Base-by-base conservation (phyloP, 164 flowering plant genomes). In the Sedum album region DNA sequence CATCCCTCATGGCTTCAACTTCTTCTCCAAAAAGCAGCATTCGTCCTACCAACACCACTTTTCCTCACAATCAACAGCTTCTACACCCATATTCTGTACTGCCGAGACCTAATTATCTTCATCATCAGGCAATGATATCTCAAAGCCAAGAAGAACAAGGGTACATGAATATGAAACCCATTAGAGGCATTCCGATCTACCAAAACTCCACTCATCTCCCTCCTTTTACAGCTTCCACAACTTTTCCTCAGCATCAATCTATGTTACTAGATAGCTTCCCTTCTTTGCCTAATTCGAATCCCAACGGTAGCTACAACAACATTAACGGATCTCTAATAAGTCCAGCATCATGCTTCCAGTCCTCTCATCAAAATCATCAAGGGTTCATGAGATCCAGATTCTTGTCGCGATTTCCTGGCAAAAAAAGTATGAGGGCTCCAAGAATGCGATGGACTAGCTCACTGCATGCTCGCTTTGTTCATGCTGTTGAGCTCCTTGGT, bases 391-490 rank as follows among this genome's bases (percentile, higher is more conserved):
- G 98, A 77, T 85, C 95, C 31, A 81, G 97, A 72, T 84, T 88
- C 60, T 33, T 80, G 21, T 77, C 95, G 21, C 79, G 92, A 73
- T 86, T 89, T 68, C 93, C 96, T 13, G 82, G 85, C 0, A 93
- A 86, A 65, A 76, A 96, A 21, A 87, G 85, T 76, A 86, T 88
- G 90, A 74, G 98, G 71, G 97, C 98, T 0, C 98, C 98, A 0
- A 62, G 98, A 74, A 93, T 93, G 98, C 80, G 98, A 39, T 93
- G 98, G 98, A 93, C 98, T 11, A 88, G 87, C 14, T 83, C 91
- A 0, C 94, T 93, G 53, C 98, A 93, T 73, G 88, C 96, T 66
- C 94, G 96, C 5, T 93, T 93, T 70, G 97, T 91, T 70, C 98
- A 87, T 53, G 98, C 98, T 0, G 98, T 93, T 65, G 97, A 93